Percentiles rank a stretch among this genome's conserved stretches.
These are phyloP conservation scores for Beauveria rudraprayagi DNA, from an alignment of 2,329 filamentous ascomycete genomes.

Conservation along the genomic window DNA sequence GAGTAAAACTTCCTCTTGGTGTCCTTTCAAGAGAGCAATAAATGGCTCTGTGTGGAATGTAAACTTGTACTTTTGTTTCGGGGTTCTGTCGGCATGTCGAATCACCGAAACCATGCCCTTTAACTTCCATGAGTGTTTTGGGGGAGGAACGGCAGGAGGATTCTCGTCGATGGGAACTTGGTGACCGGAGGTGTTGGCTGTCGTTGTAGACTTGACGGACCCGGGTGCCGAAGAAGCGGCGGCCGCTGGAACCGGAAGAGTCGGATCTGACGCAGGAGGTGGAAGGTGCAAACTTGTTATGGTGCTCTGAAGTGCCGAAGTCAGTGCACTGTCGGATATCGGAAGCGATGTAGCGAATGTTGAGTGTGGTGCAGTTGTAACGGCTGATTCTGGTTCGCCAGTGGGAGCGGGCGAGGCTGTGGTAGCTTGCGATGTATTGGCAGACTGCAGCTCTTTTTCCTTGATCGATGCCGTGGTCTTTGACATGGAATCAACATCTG, in stretches of 20 bases:
- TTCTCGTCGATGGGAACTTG: constrained; percentile 23
- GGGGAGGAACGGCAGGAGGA: constrained; percentile 54
- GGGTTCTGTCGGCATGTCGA: constrained; percentile 90
- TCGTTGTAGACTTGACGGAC: constrained; percentile 26
- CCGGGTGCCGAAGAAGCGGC: constrained; percentile 26
- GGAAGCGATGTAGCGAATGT: constrained; percentile 24
- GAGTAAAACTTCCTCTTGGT: constrained; percentile 91
- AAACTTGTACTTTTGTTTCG: constrained; percentile 99
- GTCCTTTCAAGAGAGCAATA: constrained; percentile 86
- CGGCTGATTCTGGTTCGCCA: constrained; percentile 22
- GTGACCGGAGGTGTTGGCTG: constrained; percentile 18
- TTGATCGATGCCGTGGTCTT: constrained; percentile 23
- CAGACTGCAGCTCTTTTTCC: constrained; percentile 29
- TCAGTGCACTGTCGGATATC: constrained; percentile 22
- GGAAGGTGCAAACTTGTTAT: constrained; percentile 27
- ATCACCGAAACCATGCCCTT: constrained; percentile 97
- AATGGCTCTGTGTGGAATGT: constrained; percentile 97
- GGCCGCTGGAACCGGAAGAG: constrained; percentile 15
- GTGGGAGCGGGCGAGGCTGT: constrained; percentile 10
- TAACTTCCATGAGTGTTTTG: constrained; percentile 94
- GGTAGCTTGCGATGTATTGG: constrained; percentile 4
- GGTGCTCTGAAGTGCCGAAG: constrained; percentile 28
- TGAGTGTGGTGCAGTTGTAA: background rate
- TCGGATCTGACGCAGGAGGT: constrained; percentile 25
- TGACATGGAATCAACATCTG: constrained; percentile 36